Percentiles rank a stretch among this genome's conserved stretches.
These are phyloP conservation scores for Leucosporidium creatinivorum DNA, from an alignment of 768 basidiomycete genomes.

Conservation along the genomic window DNA sequence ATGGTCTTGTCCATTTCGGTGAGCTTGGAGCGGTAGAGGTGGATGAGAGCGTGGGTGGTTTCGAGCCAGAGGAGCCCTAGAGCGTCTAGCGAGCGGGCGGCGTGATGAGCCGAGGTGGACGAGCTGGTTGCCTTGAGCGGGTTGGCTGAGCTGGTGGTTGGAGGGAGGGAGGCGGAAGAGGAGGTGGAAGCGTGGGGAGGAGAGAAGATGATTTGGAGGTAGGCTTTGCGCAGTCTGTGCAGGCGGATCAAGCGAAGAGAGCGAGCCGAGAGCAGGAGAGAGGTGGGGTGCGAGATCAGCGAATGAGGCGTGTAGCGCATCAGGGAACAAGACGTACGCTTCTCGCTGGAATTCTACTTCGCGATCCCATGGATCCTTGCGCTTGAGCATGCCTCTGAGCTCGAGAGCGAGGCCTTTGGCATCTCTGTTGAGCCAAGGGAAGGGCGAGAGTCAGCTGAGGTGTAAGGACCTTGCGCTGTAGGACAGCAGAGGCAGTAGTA, in stretches of 20 bases:
- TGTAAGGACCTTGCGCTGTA: too few relatives aligned
- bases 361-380: slow-evolving; percentile 66
- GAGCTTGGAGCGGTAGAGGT: slow-evolving; percentile 70
- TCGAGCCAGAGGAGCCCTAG: slow-evolving; percentile 88
- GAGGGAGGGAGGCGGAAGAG: background rate
- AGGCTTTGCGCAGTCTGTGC: slow-evolving; percentile 24
- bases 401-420: slow-evolving; percentile 66
- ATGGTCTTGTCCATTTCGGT: slow-evolving; percentile 54
- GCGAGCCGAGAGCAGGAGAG: background rate
- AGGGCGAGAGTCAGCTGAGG: too few relatives aligned
- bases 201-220: slow-evolving; percentile 31
- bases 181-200: background rate
- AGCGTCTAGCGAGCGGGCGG: slow-evolving; percentile 66
- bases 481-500: too few relatives aligned
- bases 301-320: background rate
- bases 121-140: slow-evolving; percentile 64
- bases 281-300: background rate
- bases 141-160: slow-evolving; percentile 38
- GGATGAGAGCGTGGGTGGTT: slow-evolving; percentile 77
- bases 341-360: slow-evolving; percentile 81
- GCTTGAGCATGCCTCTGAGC: slow-evolving; percentile 62
- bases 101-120: slow-evolving; percentile 52
- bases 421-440: slow-evolving; percentile 52
- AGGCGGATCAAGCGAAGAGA: background rate
- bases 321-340: slow-evolving; percentile 53